Evolutionary conservation across 2,329 filamentous ascomycete genomes (phyloP).

Genomic region (Didymella pinodella): DNA sequence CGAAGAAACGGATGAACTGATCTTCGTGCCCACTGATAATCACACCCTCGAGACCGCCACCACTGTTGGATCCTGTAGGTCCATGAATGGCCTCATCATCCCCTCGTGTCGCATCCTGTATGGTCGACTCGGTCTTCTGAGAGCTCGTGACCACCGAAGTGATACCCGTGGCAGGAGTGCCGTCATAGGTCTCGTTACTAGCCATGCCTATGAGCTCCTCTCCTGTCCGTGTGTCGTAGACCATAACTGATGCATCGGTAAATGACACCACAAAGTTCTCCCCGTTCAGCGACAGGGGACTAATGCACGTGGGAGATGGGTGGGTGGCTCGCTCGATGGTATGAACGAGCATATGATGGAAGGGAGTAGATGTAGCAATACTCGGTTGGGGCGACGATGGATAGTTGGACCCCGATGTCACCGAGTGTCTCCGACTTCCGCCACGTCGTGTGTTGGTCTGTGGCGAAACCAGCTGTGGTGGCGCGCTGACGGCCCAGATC

Average conservation of each 20-base stretch:
- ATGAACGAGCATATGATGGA: slow-evolving; percentile 87
- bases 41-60: slow-evolving; percentile 79
- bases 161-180: slow-evolving; percentile 80
- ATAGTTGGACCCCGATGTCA: slow-evolving; percentile 92
- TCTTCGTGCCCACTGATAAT: slow-evolving; percentile 98
- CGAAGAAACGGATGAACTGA: slow-evolving; percentile 94
- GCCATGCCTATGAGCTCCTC: slow-evolving; percentile 94
- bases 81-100: slow-evolving; percentile 82
- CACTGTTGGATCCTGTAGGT: slow-evolving; percentile 82
- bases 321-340: slow-evolving; percentile 76
- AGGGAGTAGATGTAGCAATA: slow-evolving; percentile 82
- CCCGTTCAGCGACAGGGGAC: slow-evolving; percentile 81
- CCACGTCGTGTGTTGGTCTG: slow-evolving; percentile 75
- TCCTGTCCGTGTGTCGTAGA: slow-evolving; percentile 90
- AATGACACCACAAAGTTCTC: slow-evolving; percentile 94
- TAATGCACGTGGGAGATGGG: slow-evolving; percentile 88
- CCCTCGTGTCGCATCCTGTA: slow-evolving; percentile 66
- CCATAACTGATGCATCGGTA: slow-evolving; percentile 84
- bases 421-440: slow-evolving; percentile 86
- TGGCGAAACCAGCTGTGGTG: slow-evolving; percentile 83
- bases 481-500: slow-evolving; percentile 92
- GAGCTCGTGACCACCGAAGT: slow-evolving; percentile 92
- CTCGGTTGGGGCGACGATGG: slow-evolving; percentile 89
- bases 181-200: slow-evolving; percentile 91
- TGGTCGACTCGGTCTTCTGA: slow-evolving; percentile 73